Evolutionary conservation across 2,329 filamentous ascomycete genomes (phyloP), one percentile per base, ranked within the genome.

Genomic region (Escovopsis sp.): DNA sequence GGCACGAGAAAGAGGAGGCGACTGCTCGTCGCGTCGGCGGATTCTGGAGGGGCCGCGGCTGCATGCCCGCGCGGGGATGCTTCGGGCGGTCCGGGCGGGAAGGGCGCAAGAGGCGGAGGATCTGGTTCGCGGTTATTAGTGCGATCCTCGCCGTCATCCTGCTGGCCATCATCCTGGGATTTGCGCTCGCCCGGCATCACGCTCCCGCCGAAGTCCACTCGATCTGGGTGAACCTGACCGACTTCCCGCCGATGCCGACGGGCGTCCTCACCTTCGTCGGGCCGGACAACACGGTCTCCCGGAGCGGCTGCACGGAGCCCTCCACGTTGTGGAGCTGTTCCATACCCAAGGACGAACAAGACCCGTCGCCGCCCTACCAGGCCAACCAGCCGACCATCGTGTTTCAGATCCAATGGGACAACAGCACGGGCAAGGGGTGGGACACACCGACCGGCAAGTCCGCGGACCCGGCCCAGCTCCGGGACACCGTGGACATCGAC

Each of bases 301-400:
- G 73, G 36, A 72, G 71, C 16, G 72, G 70, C 6, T 96, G 87
- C 45, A 75, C 87, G 4, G 62, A 66, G 7, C 79, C 79, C 1
- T 65, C 73, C 9, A 82, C 80, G 0, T 56, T 90, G 36, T 96
- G 87, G 87, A 92, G 80, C 51, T 96, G 87, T 53, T 70, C 77
- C 10, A 57, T 93, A 13, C 85, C 87, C 3, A 85, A 85, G 51
- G 83, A 86, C 45, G 60, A 83, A 40, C 81, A 87, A 30, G 57
- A 67, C 4, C 65, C 68, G 1, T 71, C 78, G 30, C 60, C 64
- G 2, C 76, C 76, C 0, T 82, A 76, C 48, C 62, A 67, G 26
- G 61, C 76, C 1, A 68, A 79, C 41, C 72, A 84, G 48, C 86
- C 87, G 0, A 82, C 79, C 34, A 84, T 94, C 48, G 68, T 82